Base-by-base conservation (phyloP, 352 stramenopile genomes). In the Hyaloperonospora brassicae region DNA sequence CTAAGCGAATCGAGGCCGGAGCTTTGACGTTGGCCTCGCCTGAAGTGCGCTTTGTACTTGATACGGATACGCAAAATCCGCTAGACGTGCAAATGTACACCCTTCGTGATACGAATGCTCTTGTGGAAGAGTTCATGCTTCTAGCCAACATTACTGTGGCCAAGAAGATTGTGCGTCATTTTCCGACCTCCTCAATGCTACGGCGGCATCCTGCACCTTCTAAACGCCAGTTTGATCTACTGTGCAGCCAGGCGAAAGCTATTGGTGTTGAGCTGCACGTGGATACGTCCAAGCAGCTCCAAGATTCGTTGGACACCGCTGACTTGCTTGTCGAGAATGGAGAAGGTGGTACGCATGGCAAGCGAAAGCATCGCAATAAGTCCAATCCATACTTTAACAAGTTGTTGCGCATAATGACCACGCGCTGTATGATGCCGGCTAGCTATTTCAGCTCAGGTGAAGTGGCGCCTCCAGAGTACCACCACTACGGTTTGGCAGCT, bases 121-220 rank as follows among this genome's bases (percentile, higher is more conserved):
- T 98, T 0, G 96, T 99, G 4, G 97, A 99, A 81, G 97, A 99
- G 73, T 99, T 99, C 52, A 99, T 99, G 97, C 73, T 99, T 27
- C 68, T 99, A 7, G 97, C 96, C 5, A 99, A 99, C 69, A 98
- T 99, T 50, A 98, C 95, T 9, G 97, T 99, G 0, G 89, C 95
- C 8, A 98, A 98, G 73, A 93, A 92, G 56, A 96, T 95, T 31
- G 75, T 89, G 50, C 86, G 91, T 21, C 82, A 96, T 52, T 98
- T 97, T 56, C 95, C 95, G 1, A 98, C 92, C 2, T 89, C 98
- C 41, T 97, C 90, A 0, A 86, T 98, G 55, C 70, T 98, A 21
- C 89, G 96, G 60, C 89, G 95, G 39, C 96, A 98, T 61, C 93
- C 93, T 23, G 86, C 92, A 22, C 96, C 96, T 21, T 98, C 95